phyloP scores from a whole-genome alignment of 805 yeast genomes.

The Lachancea lanzarotensis region DNA sequence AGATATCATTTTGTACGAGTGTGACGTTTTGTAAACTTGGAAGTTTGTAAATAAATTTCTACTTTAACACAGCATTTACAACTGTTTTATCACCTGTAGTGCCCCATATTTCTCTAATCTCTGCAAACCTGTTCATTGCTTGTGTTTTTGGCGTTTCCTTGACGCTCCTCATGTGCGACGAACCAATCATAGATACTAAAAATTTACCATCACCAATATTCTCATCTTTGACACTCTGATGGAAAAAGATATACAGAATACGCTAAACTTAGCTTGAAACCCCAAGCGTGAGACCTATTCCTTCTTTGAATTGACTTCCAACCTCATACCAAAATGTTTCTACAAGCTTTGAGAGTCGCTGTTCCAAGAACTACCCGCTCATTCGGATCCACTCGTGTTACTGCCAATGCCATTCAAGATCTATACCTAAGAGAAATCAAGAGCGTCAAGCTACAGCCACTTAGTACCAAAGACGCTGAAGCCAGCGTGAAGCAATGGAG shows the following conservation, averaged over 20 bases:
- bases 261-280: neutral
- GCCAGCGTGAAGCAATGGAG: constrained; percentile 77
- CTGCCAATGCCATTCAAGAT: constrained; percentile 64
- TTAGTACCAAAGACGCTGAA: constrained; percentile 68
- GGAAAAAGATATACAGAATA: neutral
- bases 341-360: constrained; percentile 5
- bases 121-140: no score
- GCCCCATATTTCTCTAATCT: no score
- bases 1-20: no score
- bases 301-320: neutral
- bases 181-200: constrained; percentile 6
- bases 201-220: neutral
- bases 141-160: neutral
- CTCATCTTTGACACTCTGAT: neutral
- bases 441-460: constrained; percentile 78
- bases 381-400: constrained; percentile 33
- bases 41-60: no score
- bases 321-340: constrained; percentile 2
- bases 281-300: neutral
- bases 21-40: no score
- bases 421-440: constrained; percentile 82
- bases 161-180: constrained; percentile 1
- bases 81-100: no score
- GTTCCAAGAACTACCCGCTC: constrained; percentile 12
- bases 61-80: no score